A percentile compares a stretch with the other conserved stretches of the same genome.
Evolutionary conservation across 2,329 filamentous ascomycete genomes (phyloP).

Genomic region (Cladophialophora bantiana): DNA sequence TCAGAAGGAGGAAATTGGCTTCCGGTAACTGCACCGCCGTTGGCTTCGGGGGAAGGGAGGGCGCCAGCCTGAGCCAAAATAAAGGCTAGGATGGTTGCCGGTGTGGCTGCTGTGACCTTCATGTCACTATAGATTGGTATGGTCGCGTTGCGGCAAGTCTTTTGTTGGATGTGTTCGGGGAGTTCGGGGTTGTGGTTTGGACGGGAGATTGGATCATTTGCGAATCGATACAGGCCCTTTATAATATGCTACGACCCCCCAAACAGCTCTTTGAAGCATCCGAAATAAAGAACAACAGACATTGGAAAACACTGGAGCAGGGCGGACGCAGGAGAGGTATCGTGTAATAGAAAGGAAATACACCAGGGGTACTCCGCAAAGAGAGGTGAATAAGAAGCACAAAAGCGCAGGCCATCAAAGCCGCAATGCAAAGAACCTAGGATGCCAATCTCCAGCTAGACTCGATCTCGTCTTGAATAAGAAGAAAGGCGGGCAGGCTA

Average conservation of each 20-base stretch:
- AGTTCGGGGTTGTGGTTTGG: not conserved
- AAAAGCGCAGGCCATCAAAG: conserved; percentile 15
- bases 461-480: conserved; percentile 30
- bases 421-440: conserved; percentile 13
- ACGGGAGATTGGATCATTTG: not conserved
- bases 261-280: conserved; percentile 5
- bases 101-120: conserved; percentile 25
- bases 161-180: not conserved
- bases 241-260: not conserved
- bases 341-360: conserved; percentile 16
- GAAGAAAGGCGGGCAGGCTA: not conserved
- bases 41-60: conserved; percentile 26
- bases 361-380: conserved; percentile 18
- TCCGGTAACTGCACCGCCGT: not conserved
- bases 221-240: not conserved
- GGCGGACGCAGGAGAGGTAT: not conserved
- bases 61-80: conserved; percentile 27
- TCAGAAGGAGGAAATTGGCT: not conserved
- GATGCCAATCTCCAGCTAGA: conserved; percentile 2
- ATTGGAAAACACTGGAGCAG: conserved; percentile 3
- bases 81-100: conserved; percentile 32
- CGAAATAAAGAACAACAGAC: conserved; percentile 23
- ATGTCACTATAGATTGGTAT: conserved; percentile 10
- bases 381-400: conserved; percentile 23
- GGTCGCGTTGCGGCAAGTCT: not conserved